phyloP scores from a whole-genome alignment of 768 basidiomycete species.

The Postia placenta region DNA sequence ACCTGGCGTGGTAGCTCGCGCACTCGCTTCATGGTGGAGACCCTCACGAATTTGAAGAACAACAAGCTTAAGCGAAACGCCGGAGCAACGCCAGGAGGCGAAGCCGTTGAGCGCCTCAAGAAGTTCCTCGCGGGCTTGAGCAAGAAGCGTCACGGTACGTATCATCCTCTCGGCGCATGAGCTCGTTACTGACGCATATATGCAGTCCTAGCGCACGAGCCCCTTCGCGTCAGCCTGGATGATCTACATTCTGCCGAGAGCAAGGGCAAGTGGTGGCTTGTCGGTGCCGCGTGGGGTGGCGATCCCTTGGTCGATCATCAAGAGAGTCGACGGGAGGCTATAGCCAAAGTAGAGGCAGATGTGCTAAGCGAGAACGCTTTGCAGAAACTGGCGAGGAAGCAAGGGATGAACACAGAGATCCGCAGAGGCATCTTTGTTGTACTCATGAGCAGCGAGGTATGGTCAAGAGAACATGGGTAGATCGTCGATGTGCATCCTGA shows the following conservation, averaged over 20 bases:
- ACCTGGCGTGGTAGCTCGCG: constrained; percentile 55
- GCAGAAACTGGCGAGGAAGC: constrained; percentile 78
- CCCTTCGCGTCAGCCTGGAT: constrained; percentile 77
- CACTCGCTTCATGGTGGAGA: constrained; percentile 93
- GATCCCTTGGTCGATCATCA: constrained; percentile 80
- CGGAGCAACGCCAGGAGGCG: constrained; percentile 63
- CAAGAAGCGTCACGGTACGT: constrained; percentile 71
- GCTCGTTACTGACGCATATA: background rate
- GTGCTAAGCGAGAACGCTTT: constrained; percentile 38
- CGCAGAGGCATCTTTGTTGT: constrained; percentile 88
- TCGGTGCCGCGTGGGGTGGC: constrained; percentile 94
- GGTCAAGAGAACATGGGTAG: constrained; percentile 24
- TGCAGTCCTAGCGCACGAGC: constrained; percentile 78
- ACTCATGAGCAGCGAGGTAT: constrained; percentile 91
- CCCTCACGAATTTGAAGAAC: constrained; percentile 85
- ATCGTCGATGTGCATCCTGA: background rate
- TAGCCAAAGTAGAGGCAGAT: constrained; percentile 20
- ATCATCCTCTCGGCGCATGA: background rate
- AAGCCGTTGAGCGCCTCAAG: constrained; percentile 81
- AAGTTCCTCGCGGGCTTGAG: constrained; percentile 73
- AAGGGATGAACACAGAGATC: constrained; percentile 99
- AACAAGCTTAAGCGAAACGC: constrained; percentile 70
- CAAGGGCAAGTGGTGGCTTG: constrained; percentile 98
- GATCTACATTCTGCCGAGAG: constrained; percentile 81
- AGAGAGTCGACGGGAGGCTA: constrained; percentile 26